Conservation (phyloP, 495 filamentous ascomycete genomes). For the Xylaria sp. region DNA sequence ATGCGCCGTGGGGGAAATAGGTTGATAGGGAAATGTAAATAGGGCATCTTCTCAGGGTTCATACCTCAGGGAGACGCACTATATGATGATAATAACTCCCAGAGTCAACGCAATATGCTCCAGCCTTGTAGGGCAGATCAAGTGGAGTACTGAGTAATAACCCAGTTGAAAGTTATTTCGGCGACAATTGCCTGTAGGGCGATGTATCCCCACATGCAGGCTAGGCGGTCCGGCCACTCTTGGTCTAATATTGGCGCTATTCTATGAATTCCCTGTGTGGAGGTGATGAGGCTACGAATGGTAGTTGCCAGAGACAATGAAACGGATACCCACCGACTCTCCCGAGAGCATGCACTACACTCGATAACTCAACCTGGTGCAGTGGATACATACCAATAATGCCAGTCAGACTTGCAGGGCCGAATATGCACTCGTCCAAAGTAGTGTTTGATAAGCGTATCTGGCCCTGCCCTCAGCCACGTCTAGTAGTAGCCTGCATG, state of each 20-base stretch:
- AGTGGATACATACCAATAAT: background rate
- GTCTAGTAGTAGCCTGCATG: constrained; percentile 8
- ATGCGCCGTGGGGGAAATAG: background rate
- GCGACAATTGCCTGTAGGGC: background rate
- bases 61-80: background rate
- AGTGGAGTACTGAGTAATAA: background rate
- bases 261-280: background rate
- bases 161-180: background rate
- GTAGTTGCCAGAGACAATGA: background rate
- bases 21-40: background rate
- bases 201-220: constrained; percentile 11
- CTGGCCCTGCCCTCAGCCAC: constrained; percentile 17
- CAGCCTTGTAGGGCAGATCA: constrained; percentile 18
- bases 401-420: background rate
- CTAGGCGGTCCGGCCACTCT: background rate
- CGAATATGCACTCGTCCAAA: background rate
- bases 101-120: background rate
- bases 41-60: background rate
- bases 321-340: background rate
- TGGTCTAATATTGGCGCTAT: background rate
- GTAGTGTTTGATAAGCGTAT: background rate
- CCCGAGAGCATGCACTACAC: background rate
- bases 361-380: background rate
- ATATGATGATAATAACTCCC: background rate
- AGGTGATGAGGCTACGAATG: constrained; percentile 21